Evolutionary conservation across 2,329 filamentous ascomycete species (phyloP).

Genomic region (Arthrobotrys iridis): DNA sequence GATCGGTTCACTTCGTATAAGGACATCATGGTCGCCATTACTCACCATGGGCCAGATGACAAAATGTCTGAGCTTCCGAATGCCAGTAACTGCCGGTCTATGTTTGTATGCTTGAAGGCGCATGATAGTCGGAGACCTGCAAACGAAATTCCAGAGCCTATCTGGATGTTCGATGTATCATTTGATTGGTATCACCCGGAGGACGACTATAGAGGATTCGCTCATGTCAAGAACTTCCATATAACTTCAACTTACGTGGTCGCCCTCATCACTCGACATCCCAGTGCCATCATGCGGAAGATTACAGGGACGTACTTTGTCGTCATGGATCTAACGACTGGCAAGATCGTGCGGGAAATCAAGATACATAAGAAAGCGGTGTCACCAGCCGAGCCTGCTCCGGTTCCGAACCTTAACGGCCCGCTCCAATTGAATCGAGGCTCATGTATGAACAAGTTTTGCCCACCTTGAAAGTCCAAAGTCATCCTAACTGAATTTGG

Average conservation of each 20-base stretch:
- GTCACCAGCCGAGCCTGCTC: conserved; percentile 32
- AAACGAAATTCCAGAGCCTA: conserved; percentile 36
- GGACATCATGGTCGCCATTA: conserved; percentile 57
- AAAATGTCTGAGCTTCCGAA: conserved; percentile 52
- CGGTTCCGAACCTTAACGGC: conserved; percentile 16
- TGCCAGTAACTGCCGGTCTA: conserved; percentile 27
- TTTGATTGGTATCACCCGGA: conserved; percentile 56
- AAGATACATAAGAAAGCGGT: conserved; percentile 53
- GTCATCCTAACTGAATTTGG: not conserved
- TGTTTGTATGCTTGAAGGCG: conserved; percentile 43
- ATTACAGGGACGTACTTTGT: conserved; percentile 58
- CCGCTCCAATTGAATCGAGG: conserved; percentile 31
- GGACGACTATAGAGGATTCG: conserved; percentile 56
- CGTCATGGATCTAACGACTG: conserved; percentile 52
- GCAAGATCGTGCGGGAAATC: conserved; percentile 41
- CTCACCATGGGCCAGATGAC: conserved; percentile 54
- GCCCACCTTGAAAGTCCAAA: not conserved
- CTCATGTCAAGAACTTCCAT: conserved; percentile 59
- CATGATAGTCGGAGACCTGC: conserved; percentile 4
- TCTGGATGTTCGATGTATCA: conserved; percentile 57
- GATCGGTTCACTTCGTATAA: conserved; percentile 58
- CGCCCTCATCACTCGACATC: conserved; percentile 58
- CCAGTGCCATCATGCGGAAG: conserved; percentile 56
- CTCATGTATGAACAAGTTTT: conserved; percentile 32
- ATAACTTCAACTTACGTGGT: conserved; percentile 58